Evolutionary conservation across 805 yeast species (phyloP).

Genomic region (Teunomyces panamensis): DNA sequence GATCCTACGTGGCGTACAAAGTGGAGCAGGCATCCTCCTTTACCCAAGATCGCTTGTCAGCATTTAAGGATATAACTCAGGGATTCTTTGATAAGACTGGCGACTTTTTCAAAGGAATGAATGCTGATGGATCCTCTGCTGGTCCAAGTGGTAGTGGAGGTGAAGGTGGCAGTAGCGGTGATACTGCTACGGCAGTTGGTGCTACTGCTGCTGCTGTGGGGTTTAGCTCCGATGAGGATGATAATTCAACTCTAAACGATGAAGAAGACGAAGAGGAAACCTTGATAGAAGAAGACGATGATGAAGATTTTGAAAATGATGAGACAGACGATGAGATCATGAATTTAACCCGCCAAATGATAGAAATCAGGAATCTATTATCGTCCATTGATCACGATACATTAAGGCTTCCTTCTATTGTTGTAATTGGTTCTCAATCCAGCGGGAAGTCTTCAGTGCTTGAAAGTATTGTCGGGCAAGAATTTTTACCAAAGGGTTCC

Average conservation of each 20-base stretch:
- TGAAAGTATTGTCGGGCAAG: slow-evolving; percentile 97
- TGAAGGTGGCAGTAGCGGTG: slow-evolving; percentile 27
- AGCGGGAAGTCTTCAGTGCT: slow-evolving; percentile 96
- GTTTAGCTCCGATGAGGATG: slow-evolving; percentile 29
- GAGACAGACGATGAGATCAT: slow-evolving; percentile 77
- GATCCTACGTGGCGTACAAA: slow-evolving; percentile 87
- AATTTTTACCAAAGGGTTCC: slow-evolving; percentile 92
- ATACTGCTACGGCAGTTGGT: slow-evolving; percentile 38
- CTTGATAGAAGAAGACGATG: slow-evolving; percentile 43
- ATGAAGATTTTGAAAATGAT: slow-evolving; percentile 45
- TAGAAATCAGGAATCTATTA: slow-evolving; percentile 82
- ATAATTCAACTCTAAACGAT: slow-evolving; percentile 17
- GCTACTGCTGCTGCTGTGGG: slow-evolving; percentile 59
- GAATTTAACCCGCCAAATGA: slow-evolving; percentile 91
- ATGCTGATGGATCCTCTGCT: slow-evolving; percentile 11
- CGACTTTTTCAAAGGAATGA: slow-evolving; percentile 38
- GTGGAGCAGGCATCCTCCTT: slow-evolving; percentile 80
- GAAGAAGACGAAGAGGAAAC: slow-evolving; percentile 50
- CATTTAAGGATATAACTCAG: slow-evolving; percentile 61
- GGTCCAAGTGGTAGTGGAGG: slow-evolving; percentile 23
- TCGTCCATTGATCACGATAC: slow-evolving; percentile 75
- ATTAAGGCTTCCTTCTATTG: slow-evolving; percentile 87
- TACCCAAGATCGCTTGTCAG: slow-evolving; percentile 62
- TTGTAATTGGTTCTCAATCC: slow-evolving; percentile 95
- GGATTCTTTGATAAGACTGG: slow-evolving; percentile 49